These are phyloP conservation scores for Chionographis japonica DNA, from an alignment of 106 monocot genomes.

Conservation along the genomic window DNA sequence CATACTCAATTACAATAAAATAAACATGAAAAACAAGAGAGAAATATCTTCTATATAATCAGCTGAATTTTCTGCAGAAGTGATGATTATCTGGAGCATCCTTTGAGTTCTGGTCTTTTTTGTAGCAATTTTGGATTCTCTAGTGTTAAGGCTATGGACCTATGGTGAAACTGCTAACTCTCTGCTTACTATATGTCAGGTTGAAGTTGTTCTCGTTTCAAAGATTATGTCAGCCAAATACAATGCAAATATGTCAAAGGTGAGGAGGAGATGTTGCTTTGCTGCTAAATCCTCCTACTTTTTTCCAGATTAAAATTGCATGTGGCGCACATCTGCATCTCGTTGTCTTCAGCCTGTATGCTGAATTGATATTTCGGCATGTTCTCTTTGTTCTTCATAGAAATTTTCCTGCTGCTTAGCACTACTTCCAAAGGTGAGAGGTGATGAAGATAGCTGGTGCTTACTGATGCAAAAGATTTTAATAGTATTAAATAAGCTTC, in stretches of 20 bases:
- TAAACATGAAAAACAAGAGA: too few relatives aligned
- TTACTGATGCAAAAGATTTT: conserved; percentile 69
- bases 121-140: neutral
- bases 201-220: conserved; percentile 60
- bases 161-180: neutral
- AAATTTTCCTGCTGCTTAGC: conserved; percentile 58
- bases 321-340: too few relatives aligned
- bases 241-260: conserved; percentile 45
- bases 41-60: too few relatives aligned
- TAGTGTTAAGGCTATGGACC: neutral
- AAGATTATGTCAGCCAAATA: conserved; percentile 55
- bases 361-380: neutral
- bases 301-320: neutral
- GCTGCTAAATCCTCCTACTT: neutral
- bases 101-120: neutral
- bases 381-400: conserved; percentile 19
- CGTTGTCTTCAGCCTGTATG: neutral
- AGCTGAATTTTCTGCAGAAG: too few relatives aligned
- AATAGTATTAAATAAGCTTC: conserved; percentile 46
- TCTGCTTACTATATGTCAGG: conserved; percentile 27
- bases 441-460: conserved; percentile 68
- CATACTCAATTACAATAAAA: too few relatives aligned
- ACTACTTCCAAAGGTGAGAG: conserved; percentile 58
- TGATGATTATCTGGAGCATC: neutral
- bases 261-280: conserved; percentile 16